A percentile compares a stretch with the other conserved stretches of the same genome.
Evolutionary conservation across 208 protist species (phyloP).

Genomic region (Crithidia fasciculata): DNA sequence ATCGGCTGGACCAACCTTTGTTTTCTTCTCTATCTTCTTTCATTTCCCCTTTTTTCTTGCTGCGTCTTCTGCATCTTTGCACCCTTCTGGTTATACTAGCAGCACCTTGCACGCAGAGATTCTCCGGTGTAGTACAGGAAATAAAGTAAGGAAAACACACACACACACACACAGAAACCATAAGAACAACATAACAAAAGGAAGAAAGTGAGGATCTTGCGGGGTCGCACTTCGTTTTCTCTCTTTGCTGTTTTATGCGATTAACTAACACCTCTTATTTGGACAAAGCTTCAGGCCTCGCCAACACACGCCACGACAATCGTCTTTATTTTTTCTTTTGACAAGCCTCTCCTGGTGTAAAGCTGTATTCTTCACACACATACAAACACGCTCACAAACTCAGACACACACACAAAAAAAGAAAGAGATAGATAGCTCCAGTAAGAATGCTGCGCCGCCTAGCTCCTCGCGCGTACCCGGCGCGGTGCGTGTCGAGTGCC

Average conservation of each 20-base stretch:
- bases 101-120: too few species aligned
- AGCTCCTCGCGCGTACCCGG: not conserved
- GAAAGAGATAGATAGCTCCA: not conserved
- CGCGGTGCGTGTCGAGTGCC: not conserved
- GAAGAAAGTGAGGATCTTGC: not conserved
- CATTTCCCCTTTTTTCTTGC: not conserved
- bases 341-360: not conserved
- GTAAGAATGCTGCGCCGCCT: slow-evolving; percentile 6
- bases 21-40: not conserved
- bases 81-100: too few species aligned
- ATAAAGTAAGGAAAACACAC: not conserved
- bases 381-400: not conserved
- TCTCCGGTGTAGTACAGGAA: too few species aligned
- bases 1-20: too few species aligned
- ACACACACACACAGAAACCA: not conserved
- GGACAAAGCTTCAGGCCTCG: too few species aligned
- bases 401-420: not conserved
- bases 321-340: not conserved
- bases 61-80: too few species aligned
- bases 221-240: too few species aligned
- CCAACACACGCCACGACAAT: not conserved
- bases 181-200: not conserved
- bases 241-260: too few species aligned
- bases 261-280: too few species aligned
- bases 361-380: not conserved